Evolutionary conservation across 2,329 filamentous ascomycete genomes (phyloP).

Genomic region (Aureobasidium subglaciale): DNA sequence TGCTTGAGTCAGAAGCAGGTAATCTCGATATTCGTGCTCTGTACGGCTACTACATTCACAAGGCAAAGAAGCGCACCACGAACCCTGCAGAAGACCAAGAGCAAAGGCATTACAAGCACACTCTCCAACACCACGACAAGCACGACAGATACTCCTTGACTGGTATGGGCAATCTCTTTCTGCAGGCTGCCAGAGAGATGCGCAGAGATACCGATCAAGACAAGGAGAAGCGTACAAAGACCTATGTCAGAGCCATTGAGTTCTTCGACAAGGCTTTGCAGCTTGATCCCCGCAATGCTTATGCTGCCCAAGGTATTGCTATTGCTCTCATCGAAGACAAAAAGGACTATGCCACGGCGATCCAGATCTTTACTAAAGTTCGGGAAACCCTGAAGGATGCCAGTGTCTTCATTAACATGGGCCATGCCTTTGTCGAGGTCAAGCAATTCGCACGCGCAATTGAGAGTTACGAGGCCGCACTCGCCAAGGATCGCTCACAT

Average conservation of each 20-base stretch:
- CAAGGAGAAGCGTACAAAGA: constrained; percentile 79
- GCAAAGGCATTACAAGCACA: constrained; percentile 93
- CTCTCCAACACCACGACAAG: constrained; percentile 88
- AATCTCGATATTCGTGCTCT: constrained; percentile 89
- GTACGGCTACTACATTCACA: constrained; percentile 93
- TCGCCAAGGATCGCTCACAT: constrained; percentile 69
- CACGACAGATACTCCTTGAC: constrained; percentile 95
- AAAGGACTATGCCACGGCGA: constrained; percentile 74
- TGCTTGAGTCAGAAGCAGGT: constrained; percentile 75
- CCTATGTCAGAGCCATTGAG: constrained; percentile 87
- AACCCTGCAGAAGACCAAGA: constrained; percentile 87
- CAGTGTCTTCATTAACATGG: constrained; percentile 85
- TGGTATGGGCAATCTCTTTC: constrained; percentile 93
- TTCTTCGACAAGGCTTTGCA: constrained; percentile 98
- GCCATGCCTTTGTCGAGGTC: constrained; percentile 85
- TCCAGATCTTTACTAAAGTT: constrained; percentile 84
- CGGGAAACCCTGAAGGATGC: constrained; percentile 84
- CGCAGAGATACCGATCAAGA: constrained; percentile 81
- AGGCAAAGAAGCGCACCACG: constrained; percentile 71
- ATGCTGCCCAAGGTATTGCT: constrained; percentile 90
- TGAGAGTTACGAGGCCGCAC: constrained; percentile 82
- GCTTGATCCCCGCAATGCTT: constrained; percentile 90
- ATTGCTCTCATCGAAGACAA: constrained; percentile 92
- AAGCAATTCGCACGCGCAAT: constrained; percentile 87
- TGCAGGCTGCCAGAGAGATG: constrained; percentile 88